These are phyloP conservation scores for Terfezia boudieri DNA, from an alignment of 495 filamentous ascomycete genomes.

Conservation along the genomic window DNA sequence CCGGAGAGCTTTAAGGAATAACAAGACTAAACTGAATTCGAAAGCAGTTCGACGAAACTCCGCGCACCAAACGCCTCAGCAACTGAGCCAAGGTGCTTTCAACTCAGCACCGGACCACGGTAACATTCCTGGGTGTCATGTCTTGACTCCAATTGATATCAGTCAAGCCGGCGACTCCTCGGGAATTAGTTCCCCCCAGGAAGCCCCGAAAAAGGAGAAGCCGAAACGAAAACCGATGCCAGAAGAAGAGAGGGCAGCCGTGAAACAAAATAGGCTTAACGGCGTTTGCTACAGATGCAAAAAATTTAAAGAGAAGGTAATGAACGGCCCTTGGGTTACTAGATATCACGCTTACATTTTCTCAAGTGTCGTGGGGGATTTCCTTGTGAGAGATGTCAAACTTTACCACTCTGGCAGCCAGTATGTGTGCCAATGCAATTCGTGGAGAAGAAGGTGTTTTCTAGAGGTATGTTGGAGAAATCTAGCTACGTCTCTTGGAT, in stretches of 20 bases:
- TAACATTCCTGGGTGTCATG: background rate
- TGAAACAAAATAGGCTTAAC: constrained; percentile 15
- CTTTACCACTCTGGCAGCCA: constrained; percentile 15
- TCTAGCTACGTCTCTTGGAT: background rate
- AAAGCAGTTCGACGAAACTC: background rate
- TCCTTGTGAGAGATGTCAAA: constrained; percentile 15
- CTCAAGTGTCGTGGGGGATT: constrained; percentile 15
- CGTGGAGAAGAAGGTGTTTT: constrained; percentile 15
- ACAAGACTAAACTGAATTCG: background rate
- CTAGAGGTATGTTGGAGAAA: constrained; percentile 7
- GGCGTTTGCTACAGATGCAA: constrained; percentile 19
- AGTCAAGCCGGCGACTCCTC: background rate
- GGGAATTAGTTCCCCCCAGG: background rate
- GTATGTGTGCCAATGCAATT: constrained; percentile 17
- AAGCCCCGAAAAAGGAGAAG: background rate
- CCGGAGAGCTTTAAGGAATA: background rate
- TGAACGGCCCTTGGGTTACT: background rate
- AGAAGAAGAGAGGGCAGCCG: constrained; percentile 10
- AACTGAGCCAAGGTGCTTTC: background rate
- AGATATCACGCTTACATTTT: background rate
- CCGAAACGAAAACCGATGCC: background rate
- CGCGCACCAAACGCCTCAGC: background rate
- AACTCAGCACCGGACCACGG: background rate
- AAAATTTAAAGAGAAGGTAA: constrained; percentile 19
- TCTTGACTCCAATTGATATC: background rate